Conservation (phyloP, 257 asterid species). For the Cruciata laevipes region DNA sequence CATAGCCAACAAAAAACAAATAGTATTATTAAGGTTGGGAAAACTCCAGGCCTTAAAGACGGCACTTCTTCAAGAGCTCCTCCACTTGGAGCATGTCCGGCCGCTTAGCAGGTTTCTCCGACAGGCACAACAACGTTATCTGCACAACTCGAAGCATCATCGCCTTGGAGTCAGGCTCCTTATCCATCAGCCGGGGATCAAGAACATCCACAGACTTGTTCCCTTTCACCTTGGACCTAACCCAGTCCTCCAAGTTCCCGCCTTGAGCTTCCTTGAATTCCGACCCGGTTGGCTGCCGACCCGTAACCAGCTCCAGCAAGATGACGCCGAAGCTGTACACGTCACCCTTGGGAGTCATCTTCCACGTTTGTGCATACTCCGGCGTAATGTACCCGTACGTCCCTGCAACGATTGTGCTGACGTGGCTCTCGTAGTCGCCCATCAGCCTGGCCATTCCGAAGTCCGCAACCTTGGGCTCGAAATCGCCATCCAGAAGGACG, state of each 20-base stretch:
- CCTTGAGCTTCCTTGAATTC: constrained; percentile 76
- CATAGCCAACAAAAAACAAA: too few species aligned
- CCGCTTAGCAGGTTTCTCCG: constrained; percentile 60
- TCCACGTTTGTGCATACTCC: constrained; percentile 86
- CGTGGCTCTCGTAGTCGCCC: constrained; percentile 85
- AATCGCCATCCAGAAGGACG: constrained; percentile 57
- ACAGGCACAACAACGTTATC: constrained; percentile 59
- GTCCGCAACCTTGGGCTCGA: constrained; percentile 80
- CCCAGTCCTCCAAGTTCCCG: constrained; percentile 88
- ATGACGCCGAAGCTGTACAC: constrained; percentile 89
- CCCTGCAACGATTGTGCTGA: constrained; percentile 83
- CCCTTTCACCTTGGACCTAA: constrained; percentile 44
- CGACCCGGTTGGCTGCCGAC: constrained; percentile 85
- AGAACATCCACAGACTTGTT: constrained; percentile 63
- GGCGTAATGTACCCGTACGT: constrained; percentile 92
- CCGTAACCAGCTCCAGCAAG: constrained; percentile 63
- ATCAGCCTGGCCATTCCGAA: constrained; percentile 80
- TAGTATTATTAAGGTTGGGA: too few species aligned
- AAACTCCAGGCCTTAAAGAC: constrained; percentile 46
- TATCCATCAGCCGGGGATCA: constrained; percentile 47
- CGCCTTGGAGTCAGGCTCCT: constrained; percentile 53
- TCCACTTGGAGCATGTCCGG: constrained; percentile 74
- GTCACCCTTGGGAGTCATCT: constrained; percentile 70
- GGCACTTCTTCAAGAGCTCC: constrained; percentile 48
- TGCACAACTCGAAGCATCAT: constrained; percentile 67